These are phyloP conservation scores for Myochromella boudieri DNA, from an alignment of 768 basidiomycete genomes.

Conservation along the genomic window DNA sequence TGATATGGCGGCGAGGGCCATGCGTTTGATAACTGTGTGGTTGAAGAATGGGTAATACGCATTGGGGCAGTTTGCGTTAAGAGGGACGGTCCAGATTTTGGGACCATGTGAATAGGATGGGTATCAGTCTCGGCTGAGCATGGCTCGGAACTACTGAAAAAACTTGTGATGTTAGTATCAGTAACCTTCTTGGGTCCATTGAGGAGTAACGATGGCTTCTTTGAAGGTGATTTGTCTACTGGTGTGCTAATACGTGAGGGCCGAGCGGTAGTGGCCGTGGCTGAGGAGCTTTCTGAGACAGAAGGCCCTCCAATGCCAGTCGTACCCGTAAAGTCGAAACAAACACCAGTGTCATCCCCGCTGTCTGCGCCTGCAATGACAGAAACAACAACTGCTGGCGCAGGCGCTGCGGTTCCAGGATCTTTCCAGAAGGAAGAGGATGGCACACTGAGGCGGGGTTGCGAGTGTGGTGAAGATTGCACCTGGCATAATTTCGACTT, in stretches of 20 bases:
- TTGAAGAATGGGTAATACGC: constrained; percentile 26
- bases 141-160: constrained; percentile 17
- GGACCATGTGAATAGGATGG: constrained; percentile 9
- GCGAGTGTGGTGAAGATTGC: constrained; percentile 28
- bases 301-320: constrained; percentile 17
- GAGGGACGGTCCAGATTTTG: constrained; percentile 46
- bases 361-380: constrained; percentile 46
- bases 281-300: constrained; percentile 39
- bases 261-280: constrained; percentile 36
- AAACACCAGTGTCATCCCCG: constrained; percentile 33
- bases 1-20: constrained; percentile 41
- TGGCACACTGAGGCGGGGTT: constrained; percentile 37
- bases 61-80: constrained; percentile 65
- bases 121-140: constrained; percentile 14
- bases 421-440: constrained; percentile 49
- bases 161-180: constrained; percentile 19
- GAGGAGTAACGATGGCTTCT: constrained; percentile 21
- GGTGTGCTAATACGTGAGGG: constrained; percentile 42
- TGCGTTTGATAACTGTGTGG: too few species aligned
- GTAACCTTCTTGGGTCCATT: constrained; percentile 26
- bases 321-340: constrained; percentile 33
- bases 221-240: constrained; percentile 16
- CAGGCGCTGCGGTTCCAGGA: constrained; percentile 49
- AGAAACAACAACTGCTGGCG: constrained; percentile 53
- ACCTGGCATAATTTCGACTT: constrained; percentile 30